A percentile compares a stretch with the other conserved stretches of the same genome.
These are phyloP conservation scores for Colletotrichum paranaense DNA, from an alignment of 2,329 filamentous ascomycete genomes.

Conservation along the genomic window DNA sequence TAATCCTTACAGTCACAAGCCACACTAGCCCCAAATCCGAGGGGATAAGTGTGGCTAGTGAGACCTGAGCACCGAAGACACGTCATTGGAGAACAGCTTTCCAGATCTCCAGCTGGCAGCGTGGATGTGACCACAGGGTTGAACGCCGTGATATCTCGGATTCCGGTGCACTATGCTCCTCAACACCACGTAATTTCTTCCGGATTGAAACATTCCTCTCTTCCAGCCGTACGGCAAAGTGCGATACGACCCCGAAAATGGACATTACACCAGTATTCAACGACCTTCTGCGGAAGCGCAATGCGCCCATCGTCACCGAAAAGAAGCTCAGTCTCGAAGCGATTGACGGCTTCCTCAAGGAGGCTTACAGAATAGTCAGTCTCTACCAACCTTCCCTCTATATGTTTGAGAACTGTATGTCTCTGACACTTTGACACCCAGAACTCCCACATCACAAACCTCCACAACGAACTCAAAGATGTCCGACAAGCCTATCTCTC, in stretches of 20 bases:
- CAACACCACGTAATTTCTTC: neutral
- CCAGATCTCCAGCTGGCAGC: neutral
- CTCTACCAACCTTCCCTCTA: slow-evolving; percentile 6
- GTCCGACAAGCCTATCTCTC: slow-evolving; percentile 94
- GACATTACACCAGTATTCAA: slow-evolving; percentile 79
- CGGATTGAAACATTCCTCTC: neutral
- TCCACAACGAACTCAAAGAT: slow-evolving; percentile 82
- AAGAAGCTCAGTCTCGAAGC: slow-evolving; percentile 57
- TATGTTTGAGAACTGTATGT: neutral
- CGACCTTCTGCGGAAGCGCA: slow-evolving; percentile 71
- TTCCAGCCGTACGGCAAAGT: too few species aligned
- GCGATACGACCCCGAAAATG: slow-evolving; percentile 51
- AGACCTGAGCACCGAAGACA: neutral
- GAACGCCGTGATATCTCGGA: neutral
- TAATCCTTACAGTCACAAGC: neutral
- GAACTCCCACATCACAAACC: slow-evolving; percentile 86
- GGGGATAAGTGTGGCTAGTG: slow-evolving; percentile 11
- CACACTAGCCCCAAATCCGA: neutral
- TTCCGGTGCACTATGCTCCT: slow-evolving; percentile 2
- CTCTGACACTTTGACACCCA: slow-evolving; percentile 48
- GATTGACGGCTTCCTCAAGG: slow-evolving; percentile 90
- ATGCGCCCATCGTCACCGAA: slow-evolving; percentile 59
- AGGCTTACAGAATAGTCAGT: slow-evolving; percentile 90
- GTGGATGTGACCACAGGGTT: slow-evolving; percentile 8
- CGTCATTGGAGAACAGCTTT: slow-evolving; percentile 36